These are phyloP conservation scores for Telfairia occidentalis DNA, from an alignment of 331 rosid species.

Conservation along the genomic window DNA sequence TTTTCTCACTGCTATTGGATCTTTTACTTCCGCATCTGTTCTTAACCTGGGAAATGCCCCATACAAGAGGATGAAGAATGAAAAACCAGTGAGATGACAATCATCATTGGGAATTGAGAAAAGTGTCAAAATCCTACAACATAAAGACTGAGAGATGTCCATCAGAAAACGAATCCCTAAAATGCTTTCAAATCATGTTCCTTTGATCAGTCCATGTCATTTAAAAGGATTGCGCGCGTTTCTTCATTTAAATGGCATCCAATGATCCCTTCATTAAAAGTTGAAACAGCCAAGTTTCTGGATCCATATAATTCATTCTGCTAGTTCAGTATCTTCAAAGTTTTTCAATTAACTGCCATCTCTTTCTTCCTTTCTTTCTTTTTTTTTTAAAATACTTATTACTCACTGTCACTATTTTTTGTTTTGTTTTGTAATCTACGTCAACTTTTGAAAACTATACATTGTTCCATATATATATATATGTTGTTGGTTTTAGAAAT, in stretches of 20 bases:
- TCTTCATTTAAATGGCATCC: background rate
- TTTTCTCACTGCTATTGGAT: constrained; percentile 49
- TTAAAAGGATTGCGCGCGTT: background rate
- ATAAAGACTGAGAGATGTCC: background rate
- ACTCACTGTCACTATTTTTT: background rate
- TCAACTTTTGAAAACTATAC: background rate
- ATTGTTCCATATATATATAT: background rate
- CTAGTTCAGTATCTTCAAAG: background rate
- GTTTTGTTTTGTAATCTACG: background rate
- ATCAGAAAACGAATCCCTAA: background rate
- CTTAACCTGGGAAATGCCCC: constrained; percentile 31
- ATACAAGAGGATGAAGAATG: background rate
- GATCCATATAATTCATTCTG: background rate
- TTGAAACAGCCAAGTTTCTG: background rate
- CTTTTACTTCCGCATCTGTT: constrained; percentile 39
- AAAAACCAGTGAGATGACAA: background rate
- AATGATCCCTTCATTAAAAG: background rate
- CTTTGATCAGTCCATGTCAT: background rate
- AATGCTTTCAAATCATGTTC: background rate
- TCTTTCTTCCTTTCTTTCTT: no score
- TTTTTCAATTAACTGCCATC: background rate
- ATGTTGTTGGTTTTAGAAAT: background rate
- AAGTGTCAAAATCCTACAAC: background rate
- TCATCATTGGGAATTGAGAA: background rate
- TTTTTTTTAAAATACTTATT: background rate